Evolutionary conservation across 768 basidiomycete genomes (phyloP), one percentile per base, ranked within the genome.

Genomic region (Coprinopsis strossmayeri): DNA sequence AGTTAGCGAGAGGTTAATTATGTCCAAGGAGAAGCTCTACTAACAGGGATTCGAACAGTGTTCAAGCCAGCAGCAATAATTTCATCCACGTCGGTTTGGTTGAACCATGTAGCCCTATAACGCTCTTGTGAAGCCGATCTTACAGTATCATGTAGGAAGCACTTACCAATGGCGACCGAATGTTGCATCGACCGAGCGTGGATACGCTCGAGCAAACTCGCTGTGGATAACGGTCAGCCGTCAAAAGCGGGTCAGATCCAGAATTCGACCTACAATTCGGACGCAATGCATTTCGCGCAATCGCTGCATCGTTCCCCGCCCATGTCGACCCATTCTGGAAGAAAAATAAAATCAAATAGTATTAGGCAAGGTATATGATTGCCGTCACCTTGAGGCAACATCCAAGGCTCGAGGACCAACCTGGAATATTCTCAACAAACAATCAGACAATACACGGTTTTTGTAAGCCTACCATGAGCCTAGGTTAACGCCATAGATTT

Each of bases 381-480:
- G n/a, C n/a, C n/a, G n/a, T n/a, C n/a, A 82, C 82, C 82, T 61
- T 71, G 66, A 7, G 85, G 86, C 34, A 87, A 69, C 87, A 90
- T 90, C 87, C 87, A 90, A n/a, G 85, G 56, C 57, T 90, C 87
- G 3, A 87, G 61, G 0, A 90, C 63, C 43, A 90, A 71, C 87
- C 87, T 88, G 30, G 15, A 32, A 32, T 46, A 58, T 70, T 18
- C 52, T n/a, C n/a, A n/a, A n/a, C n/a, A n/a, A n/a, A n/a, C n/a
- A n/a, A n/a, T n/a, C n/a, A n/a, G n/a, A n/a, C n/a, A n/a, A n/a
- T n/a, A n/a, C n/a, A n/a, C n/a, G n/a, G n/a, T n/a, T n/a, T n/a
- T n/a, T n/a, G n/a, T n/a, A 32, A 32, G 30, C 30, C 30, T 32
- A 77, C 81, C 81, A 84, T 47, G 79, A 79, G 12, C 84, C 82